Base-by-base conservation (phyloP, 2,329 filamentous ascomycete genomes). In the Pyrenophora teres region DNA sequence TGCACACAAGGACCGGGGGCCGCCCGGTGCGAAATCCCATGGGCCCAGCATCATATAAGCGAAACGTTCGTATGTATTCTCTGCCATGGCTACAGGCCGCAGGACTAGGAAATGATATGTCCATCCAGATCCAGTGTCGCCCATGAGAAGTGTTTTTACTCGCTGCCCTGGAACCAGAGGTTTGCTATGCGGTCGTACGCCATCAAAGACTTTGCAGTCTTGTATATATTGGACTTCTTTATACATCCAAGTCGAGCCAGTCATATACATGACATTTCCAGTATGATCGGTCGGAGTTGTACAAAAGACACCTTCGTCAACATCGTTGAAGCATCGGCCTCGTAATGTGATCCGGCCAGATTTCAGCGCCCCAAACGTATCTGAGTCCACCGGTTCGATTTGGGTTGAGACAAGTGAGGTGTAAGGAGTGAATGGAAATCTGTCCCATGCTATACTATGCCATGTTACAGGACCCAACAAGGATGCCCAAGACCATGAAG, bases 401-500 rank as follows among this genome's bases (percentile, higher is more conserved):
- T 46, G 25, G 18, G n/a, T 35, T 4, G 21, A 7, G 4, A 36
- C 23, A 8, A 19, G 32, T 3, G 37, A 31, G 3, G 38, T 15
- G 7, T 25, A 3, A 10, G 13, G 49, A 2, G 6, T 25, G 23
- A 25, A 25, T 25, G 1, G 1, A 23, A 3, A 19, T 16, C 2
- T 0, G 0, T 15, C 12, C 18, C 33, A 27, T 4, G 25, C 6
- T 25, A 9, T 25, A 0, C 7, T 21, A 0, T n/a, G 31, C 49
- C 49, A 52, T 4, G 2, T 7, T 1, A 52, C 35, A 0, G 25
- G n/a, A 10, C 39, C 44, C 0, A 36, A 1, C 4, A 43, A 3
- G 4, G 50, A 48, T 9, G 44, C 39, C 50, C 50, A 52, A 12
- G 50, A 52, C 50, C 50, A 52, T 8, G 50, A 52, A 0, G 50